Base-by-base conservation (phyloP, 2,329 filamentous ascomycete species). In the Claviceps quebecensis region DNA sequence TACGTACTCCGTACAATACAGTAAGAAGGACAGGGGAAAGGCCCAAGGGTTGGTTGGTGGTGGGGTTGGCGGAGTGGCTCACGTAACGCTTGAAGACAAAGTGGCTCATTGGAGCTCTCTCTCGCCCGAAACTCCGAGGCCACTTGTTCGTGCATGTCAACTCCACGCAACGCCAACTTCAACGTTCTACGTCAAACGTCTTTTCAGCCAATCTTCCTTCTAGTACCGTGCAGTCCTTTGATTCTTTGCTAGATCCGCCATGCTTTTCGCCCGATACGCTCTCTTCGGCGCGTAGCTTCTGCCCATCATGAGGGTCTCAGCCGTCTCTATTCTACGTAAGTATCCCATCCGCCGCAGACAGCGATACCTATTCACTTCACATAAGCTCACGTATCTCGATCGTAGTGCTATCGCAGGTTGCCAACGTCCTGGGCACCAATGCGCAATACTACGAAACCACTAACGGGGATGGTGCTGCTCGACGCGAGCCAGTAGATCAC, bases 381-480 rank as follows among this genome's bases (percentile, higher is more conserved):
- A 55, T 54, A 54, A 57, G 54, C 61, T 63, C 51, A 65, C 57
- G 37, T 53, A 52, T 34, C 26, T 3, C 14, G 36, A 45, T 55
- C 23, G 49, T 57, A 75, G 72, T 74, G 69, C 72, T 75, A 50
- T 66, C 69, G 69, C 72, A 75, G 71, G 65, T 62, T 46, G 60
- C 63, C 49, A 60, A 62, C 49, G 65, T 69, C 53, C 56, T 67
- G 52, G 59, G 60, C 55, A 67, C 68, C 38, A 66, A 71, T 52
- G 64, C 65, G 43, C 69, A 72, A 55, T 63, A 68, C 46, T 65
- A 66, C 52, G 56, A 67, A 50, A 59, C 65, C 23, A 60, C 58
- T 9, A 56, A 64, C 4, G 57, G 59, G 36, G 63, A 69, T 41
- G 61, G 60, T 0, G 56, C 57, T 11, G 53, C 61, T n/a, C 60